Percentiles rank a stretch among this genome's conserved stretches.
These are phyloP conservation scores for Bryum argenteum DNA, from an alignment of 225 moss, liverwort and hornwort species.

Conservation along the genomic window DNA sequence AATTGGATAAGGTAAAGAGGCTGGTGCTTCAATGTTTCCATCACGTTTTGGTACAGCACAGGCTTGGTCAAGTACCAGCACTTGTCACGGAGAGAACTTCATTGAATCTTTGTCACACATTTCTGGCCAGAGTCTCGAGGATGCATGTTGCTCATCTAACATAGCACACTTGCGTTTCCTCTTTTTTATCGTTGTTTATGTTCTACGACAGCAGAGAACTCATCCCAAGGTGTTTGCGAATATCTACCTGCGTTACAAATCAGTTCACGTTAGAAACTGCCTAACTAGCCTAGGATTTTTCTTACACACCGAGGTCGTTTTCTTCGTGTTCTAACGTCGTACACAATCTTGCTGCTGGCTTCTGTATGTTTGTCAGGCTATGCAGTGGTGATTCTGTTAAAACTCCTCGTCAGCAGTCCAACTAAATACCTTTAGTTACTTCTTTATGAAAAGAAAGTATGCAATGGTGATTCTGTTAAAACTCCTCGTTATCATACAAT, in stretches of 20 bases:
- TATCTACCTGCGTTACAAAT: neutral
- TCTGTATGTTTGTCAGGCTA: neutral
- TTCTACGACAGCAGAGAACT: neutral
- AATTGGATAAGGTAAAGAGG: neutral
- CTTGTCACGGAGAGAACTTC: neutral
- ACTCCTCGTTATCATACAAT: neutral
- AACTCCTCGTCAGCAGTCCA: neutral
- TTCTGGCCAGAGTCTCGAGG: constrained; percentile 13
- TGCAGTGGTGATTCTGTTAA: neutral
- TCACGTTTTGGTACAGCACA: neutral
- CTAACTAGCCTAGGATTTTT: neutral
- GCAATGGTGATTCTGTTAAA: neutral
- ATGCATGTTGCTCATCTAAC: neutral
- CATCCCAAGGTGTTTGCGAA: neutral
- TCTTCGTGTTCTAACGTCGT: neutral
- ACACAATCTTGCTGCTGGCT: neutral
- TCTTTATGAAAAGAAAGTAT: neutral
- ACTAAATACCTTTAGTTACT: constrained; percentile 2
- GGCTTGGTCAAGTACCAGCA: constrained; percentile 16
- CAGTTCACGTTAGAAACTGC: neutral
- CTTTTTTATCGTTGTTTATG: neutral
- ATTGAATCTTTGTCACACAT: neutral
- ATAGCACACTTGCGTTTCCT: neutral
- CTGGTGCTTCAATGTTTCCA: neutral
- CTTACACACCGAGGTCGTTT: neutral